phyloP scores from a whole-genome alignment of 495 filamentous ascomycete species.

The Darksidea phi region DNA sequence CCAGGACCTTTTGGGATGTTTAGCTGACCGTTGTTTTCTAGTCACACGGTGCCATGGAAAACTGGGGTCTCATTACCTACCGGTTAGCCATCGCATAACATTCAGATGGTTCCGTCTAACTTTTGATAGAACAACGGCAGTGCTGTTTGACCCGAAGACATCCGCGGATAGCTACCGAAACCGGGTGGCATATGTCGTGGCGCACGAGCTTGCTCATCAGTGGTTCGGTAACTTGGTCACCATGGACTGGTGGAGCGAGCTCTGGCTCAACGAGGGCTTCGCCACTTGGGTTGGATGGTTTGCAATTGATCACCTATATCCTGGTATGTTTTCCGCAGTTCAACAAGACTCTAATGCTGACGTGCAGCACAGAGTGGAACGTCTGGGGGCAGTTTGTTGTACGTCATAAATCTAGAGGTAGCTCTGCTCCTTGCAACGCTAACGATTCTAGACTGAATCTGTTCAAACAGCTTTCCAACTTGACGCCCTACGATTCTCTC shows the following conservation, averaged over 20 bases:
- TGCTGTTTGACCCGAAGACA: constrained; percentile 87
- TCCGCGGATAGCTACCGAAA: constrained; percentile 87
- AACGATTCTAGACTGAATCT: constrained; percentile 65
- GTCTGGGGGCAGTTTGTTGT: constrained; percentile 93
- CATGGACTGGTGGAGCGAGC: constrained; percentile 85
- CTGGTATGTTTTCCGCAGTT: constrained; percentile 49
- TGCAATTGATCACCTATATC: constrained; percentile 85
- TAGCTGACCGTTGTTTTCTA: constrained; percentile 46
- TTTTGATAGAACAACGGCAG: constrained; percentile 67
- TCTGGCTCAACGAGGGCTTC: constrained; percentile 93
- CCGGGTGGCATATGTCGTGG: constrained; percentile 89
- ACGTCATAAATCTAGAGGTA: constrained; percentile 59
- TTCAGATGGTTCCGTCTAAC: neutral
- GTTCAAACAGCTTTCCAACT: constrained; percentile 87
- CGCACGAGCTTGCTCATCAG: constrained; percentile 93
- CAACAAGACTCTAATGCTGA: constrained; percentile 23
- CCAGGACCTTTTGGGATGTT: neutral
- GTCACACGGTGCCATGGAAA: constrained; percentile 69
- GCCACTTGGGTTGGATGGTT: constrained; percentile 98
- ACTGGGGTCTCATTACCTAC: constrained; percentile 97
- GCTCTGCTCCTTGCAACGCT: constrained; percentile 23
- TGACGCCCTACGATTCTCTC: constrained; percentile 83
- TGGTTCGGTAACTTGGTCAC: constrained; percentile 98
- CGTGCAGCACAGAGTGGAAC: constrained; percentile 71
- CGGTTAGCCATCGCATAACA: constrained; percentile 37